Evolutionary conservation across 345 rosid species (phyloP), one percentile per base, ranked within the genome.

Genomic region (Boechera divaricarpa): DNA sequence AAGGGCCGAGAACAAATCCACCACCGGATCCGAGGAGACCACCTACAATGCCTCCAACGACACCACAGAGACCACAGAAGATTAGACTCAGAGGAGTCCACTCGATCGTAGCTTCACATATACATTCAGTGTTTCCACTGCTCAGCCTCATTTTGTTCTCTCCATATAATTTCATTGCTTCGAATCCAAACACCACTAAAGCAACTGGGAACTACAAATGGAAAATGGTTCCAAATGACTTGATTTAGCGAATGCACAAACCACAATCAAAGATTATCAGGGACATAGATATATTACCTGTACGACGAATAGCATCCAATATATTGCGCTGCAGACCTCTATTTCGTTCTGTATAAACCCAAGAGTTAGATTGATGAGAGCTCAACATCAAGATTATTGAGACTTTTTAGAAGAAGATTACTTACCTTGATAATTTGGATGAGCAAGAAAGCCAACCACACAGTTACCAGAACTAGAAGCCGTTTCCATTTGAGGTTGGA

Each of bases 11-110:
- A 63, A 94, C 85, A 90, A 94, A 94, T 0, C 98, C 98, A 18
- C 98, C 98, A 26, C 98, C 98, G 0, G 98, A 94, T 21, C 98
- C 98, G 0, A 94, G 97, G 3, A 94, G 87, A 67, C 98, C 98
- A 2, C 98, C 98, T 0, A 94, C 98, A 0, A 89, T 83, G 32
- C 98, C 98, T 53, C 98, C 98, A 16, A 87, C 56, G 72, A 88
- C 78, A 28, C 97, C 96, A 73, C 97, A 94, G 1, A 94, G 81
- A 35, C 97, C 96, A 72, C 97, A 92, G 70, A 95, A 90, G 56
- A 84, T 75, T 62, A 95, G 84, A 78, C 93, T 85, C 71, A 85
- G 12, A 29, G 87, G 82, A 7, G 90, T 92, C 99, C 99, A 94
- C 73, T 85, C 88, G 32, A 94, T 94, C 0, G 98, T 88, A 74